These are phyloP conservation scores for Kluyveromyces nonfermentans DNA, from an alignment of 805 yeast species.

Conservation along the genomic window DNA sequence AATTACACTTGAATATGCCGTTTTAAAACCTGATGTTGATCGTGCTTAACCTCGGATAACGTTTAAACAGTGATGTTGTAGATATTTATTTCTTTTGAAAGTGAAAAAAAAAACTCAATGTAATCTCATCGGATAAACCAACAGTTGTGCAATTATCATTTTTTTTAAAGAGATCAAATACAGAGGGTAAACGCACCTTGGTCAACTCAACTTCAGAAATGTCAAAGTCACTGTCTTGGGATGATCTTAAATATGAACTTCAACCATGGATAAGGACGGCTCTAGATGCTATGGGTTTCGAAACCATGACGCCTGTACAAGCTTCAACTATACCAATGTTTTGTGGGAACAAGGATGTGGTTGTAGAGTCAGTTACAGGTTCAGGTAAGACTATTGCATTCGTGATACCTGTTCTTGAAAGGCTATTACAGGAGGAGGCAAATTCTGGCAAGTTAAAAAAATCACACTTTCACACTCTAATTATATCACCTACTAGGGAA, in stretches of 20 bases:
- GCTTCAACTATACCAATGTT: slow-evolving; percentile 88
- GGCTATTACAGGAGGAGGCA: slow-evolving; percentile 35
- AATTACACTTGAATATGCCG: too few relatives aligned
- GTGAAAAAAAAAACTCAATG: background rate
- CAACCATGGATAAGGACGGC: slow-evolving; percentile 68
- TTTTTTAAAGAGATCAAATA: background rate
- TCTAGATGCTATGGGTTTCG: slow-evolving; percentile 62
- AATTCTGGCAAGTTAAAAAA: slow-evolving; percentile 30
- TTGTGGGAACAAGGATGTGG: slow-evolving; percentile 80
- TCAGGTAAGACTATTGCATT: slow-evolving; percentile 97
- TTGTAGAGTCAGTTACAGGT: slow-evolving; percentile 95
- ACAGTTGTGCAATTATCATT: too few relatives aligned
- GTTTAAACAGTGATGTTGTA: too few relatives aligned
- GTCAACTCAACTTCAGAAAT: slow-evolving; percentile 5
- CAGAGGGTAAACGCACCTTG: background rate
- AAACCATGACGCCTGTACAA: slow-evolving; percentile 91
- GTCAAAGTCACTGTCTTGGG: slow-evolving; percentile 52
- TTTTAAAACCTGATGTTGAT: too few relatives aligned
- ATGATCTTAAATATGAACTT: slow-evolving; percentile 39
- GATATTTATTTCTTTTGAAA: background rate
- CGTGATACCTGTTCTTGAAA: slow-evolving; percentile 72
- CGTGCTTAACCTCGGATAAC: too few relatives aligned
- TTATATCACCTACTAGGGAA: slow-evolving; percentile 62
- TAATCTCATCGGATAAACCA: background rate
- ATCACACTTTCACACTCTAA: slow-evolving; percentile 64